Evolutionary conservation across 2,329 filamentous ascomycete genomes (phyloP), one percentile per base, ranked within the genome.

Genomic region (Sporothrix pallida): DNA sequence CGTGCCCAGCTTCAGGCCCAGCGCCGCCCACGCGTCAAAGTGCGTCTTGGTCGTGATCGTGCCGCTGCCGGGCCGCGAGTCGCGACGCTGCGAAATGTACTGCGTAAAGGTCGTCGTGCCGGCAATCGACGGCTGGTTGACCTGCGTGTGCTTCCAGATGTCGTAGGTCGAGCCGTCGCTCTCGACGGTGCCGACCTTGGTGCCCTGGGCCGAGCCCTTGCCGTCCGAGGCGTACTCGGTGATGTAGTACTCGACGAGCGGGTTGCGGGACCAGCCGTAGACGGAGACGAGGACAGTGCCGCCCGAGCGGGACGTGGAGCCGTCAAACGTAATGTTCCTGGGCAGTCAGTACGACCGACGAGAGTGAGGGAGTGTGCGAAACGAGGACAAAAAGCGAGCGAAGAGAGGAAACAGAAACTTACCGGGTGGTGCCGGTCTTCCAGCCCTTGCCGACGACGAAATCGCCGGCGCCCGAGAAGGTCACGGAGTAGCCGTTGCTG

Each of bases 371-470:
- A 37, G 26, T 17, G 13, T n/a, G n/a, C n/a, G n/a, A n/a, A 26
- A 17, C 23, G 12, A 37, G 17, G 1, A 44, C 1, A 3, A 12
- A 54, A 12, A 23, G 7, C 5, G 31, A 58, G 10, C 31, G 10
- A 44, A n/a, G 20, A 7, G 37, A 48, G 31, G 50, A 72, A 13
- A 31, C 2, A 26, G 23, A 44, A 46, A 46, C 48, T 23, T 60
- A 88, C 87, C 86, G 83, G 17, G 81, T 81, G 54, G 81, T 82
- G 63, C 87, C 88, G 48, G 85, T 84, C 71, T 82, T 84, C 88
- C 88, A 90, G 63, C 88, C 88, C 79, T 89, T 89, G 71, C 88
- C 88, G 75, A 83, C 86, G 58, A 88, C 87, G 73, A 89, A 87
- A 80, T 89, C 87, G 23, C 84, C 84, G 6, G 79, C 81, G 74